Evolutionary conservation across 2,329 filamentous ascomycete species (phyloP), one percentile per base, ranked within the genome.

Genomic region (Fusarium armeniacum): DNA sequence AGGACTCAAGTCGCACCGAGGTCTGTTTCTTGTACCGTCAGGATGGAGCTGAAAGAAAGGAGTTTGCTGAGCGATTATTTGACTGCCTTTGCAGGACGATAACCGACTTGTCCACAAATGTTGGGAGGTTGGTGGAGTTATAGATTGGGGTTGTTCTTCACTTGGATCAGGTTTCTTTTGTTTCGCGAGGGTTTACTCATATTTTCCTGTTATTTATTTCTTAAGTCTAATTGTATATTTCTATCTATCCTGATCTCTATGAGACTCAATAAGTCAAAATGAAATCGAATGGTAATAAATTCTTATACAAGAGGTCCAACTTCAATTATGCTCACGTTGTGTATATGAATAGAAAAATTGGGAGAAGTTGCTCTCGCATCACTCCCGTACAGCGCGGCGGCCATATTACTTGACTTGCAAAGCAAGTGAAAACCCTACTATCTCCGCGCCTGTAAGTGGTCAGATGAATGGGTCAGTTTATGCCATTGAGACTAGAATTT

Each of bases 21-120:
- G 62, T 74, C 1, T 74, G 72, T 35, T 54, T 74, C 33, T 33
- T 72, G 11, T 74, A 70, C 26, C 47, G 61, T 12, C 26, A 44
- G 11, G 65, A 66, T 10, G 52, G 67, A 20, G 26, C 12, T 30
- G 28, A 58, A 15, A 50, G 36, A 2, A 5, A n/a, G 16, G 36
- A n/a, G 3, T 47, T 62, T 20, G 50, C 53, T 15, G 33, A 71
- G 12, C 8, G 67, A 16, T 41, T 69, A 6, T 67, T 72, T 52
- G 40, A 58, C 18, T 49, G 41, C 33, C 55, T 73, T 7, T 73
- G 70, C 5, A 28, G 35, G 3, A 55, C 16, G 2, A 70, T 72
- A 15, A 58, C 43, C 5, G 41, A 15, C 3, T 72, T 69, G 4
- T 70, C 61, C 0, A 44, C 45, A n/a, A 28, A 68, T 40, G n/a